Percentiles rank a stretch among this genome's conserved stretches.
Conservation (phyloP, 148 eudicot species). For the Rhododendron henanense region DNA sequence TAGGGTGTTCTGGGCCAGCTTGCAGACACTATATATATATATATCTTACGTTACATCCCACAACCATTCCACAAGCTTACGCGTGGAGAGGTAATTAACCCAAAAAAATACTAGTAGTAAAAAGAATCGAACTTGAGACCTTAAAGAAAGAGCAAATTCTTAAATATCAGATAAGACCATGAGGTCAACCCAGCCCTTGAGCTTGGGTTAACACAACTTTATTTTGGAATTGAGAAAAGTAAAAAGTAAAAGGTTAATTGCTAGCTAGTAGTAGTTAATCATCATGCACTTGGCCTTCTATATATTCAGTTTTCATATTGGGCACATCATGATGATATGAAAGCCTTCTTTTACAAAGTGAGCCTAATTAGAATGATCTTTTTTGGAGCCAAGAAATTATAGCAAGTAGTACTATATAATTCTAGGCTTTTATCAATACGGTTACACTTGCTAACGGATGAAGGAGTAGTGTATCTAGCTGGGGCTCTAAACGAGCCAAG, state of each 20-base stretch:
- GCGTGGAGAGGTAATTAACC: too few species aligned
- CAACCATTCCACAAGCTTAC: too few species aligned
- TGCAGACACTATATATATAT: too few species aligned
- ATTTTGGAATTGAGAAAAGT: neutral
- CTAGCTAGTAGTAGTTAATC: neutral
- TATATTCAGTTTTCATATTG: neutral
- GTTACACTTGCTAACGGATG: neutral
- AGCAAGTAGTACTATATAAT: neutral
- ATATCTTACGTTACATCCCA: too few species aligned
- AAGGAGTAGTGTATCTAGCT: neutral
- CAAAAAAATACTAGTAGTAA: too few species aligned
- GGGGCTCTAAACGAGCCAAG: neutral
- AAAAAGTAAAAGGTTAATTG: neutral
- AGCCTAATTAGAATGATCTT: neutral
- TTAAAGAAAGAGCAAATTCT: too few species aligned
- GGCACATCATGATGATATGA: neutral
- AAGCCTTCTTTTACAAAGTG: neutral
- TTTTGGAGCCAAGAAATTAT: neutral
- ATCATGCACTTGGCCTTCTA: neutral
- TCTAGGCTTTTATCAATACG: neutral
- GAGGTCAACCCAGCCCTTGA: neutral
- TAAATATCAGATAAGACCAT: too few species aligned
- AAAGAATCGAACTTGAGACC: too few species aligned
- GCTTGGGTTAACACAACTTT: neutral
- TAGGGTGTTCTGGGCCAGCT: fast-evolving